Evolutionary conservation across 2,329 filamentous ascomycete species (phyloP).

Genomic region (Neodidymelliopsis sp.): DNA sequence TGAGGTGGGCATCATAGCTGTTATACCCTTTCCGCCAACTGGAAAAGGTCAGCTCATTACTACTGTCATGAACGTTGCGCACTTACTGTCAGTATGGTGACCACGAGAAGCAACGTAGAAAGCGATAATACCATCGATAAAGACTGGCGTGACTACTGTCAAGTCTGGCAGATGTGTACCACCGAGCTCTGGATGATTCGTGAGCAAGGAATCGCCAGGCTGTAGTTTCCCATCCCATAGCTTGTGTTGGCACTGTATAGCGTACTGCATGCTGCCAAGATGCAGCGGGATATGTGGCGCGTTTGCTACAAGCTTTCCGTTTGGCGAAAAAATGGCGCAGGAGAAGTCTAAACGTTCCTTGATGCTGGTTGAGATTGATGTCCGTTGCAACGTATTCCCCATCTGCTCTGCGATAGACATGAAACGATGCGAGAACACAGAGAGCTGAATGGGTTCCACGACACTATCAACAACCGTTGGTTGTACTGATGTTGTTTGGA

Average conservation of each 20-base stretch:
- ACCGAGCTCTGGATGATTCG: constrained; percentile 52
- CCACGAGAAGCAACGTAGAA: constrained; percentile 61
- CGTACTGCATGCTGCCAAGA: constrained; percentile 55
- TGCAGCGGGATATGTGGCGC: constrained; percentile 54
- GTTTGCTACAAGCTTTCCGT: constrained; percentile 54
- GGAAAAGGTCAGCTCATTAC: no score
- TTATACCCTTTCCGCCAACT: constrained; percentile 64
- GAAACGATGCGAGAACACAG: constrained; percentile 64
- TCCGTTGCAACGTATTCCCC: constrained; percentile 64
- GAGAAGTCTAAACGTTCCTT: constrained; percentile 56
- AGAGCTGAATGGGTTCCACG: constrained; percentile 62
- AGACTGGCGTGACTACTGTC: constrained; percentile 54
- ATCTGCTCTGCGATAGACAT: constrained; percentile 68
- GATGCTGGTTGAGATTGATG: constrained; percentile 60
- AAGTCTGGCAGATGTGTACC: constrained; percentile 54
- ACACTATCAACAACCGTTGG: constrained; percentile 11
- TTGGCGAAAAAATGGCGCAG: constrained; percentile 54
- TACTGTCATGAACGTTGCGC: no score
- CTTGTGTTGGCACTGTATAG: constrained; percentile 51
- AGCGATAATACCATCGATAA: constrained; percentile 68
- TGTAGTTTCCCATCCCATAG: constrained; percentile 44
- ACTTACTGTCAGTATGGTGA: constrained; percentile 46
- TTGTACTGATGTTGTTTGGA: no score
- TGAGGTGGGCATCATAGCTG: constrained; percentile 55
- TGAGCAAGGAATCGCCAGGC: constrained; percentile 52